Conservation (phyloP, 129 eudicot genomes). For the Lactuca sativa region DNA sequence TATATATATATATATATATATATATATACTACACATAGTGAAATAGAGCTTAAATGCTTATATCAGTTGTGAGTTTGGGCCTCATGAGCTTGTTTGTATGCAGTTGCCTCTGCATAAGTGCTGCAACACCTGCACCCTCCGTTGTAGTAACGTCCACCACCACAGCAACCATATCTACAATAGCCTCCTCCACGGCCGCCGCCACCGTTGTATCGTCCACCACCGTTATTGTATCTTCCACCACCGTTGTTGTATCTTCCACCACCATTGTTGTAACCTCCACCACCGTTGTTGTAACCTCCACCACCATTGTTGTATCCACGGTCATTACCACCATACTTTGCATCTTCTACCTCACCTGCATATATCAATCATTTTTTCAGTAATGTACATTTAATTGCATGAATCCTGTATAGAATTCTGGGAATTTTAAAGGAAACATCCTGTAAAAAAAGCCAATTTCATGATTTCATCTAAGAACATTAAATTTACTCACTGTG, state of each 20-base stretch:
- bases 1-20: too few relatives aligned
- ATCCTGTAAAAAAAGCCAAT: background rate
- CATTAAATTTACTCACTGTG: background rate
- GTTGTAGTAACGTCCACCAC: slow-evolving; percentile 25
- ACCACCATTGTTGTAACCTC: background rate
- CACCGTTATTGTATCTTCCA: background rate
- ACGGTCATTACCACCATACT: slow-evolving; percentile 9
- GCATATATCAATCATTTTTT: background rate
- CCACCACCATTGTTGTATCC: background rate
- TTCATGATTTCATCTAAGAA: too few relatives aligned
- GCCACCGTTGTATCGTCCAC: background rate
- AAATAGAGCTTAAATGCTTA: background rate
- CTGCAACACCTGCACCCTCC: slow-evolving; percentile 35
- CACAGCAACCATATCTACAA: slow-evolving; percentile 33
- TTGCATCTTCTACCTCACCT: slow-evolving; percentile 27
- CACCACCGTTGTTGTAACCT: background rate
- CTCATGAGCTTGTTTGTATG: slow-evolving; percentile 31
- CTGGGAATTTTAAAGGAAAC: too few relatives aligned
- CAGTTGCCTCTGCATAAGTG: slow-evolving; percentile 34
- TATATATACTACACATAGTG: background rate
- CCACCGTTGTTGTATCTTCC: slow-evolving; percentile 8
- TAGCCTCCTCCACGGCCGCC: slow-evolving; percentile 17
- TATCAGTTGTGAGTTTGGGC: slow-evolving; percentile 29
- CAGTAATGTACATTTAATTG: background rate
- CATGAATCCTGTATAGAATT: background rate